Conservation (phyloP, 352 stramenopile genomes). For the Globisporangium polare region DNA sequence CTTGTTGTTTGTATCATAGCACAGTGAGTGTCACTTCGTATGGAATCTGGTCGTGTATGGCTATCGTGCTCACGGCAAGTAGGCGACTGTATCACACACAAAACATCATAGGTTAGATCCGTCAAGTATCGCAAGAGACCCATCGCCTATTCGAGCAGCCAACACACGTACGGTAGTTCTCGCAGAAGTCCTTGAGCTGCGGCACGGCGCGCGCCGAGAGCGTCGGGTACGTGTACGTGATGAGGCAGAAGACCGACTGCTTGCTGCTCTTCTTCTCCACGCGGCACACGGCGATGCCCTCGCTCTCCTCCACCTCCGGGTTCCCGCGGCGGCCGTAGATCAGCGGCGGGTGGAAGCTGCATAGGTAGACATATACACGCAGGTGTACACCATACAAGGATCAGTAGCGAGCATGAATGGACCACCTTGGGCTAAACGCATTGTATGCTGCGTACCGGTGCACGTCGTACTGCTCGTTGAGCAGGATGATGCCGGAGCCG, state of each 20-base stretch:
- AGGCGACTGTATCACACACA: constrained; percentile 6
- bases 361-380: neutral
- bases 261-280: constrained; percentile 40
- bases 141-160: neutral
- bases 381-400: neutral
- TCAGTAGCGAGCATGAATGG: neutral
- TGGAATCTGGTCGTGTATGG: neutral
- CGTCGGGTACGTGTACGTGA: constrained; percentile 81
- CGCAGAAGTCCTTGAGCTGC: constrained; percentile 77
- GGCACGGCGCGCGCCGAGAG: constrained; percentile 70
- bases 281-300: constrained; percentile 68
- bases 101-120: neutral
- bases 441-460: constrained; percentile 38
- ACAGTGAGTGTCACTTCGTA: neutral
- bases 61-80: constrained; percentile 3
- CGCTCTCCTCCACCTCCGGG: constrained; percentile 53
- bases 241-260: constrained; percentile 58
- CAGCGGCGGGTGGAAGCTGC: constrained; percentile 70
- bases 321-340: constrained; percentile 74
- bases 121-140: neutral
- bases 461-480: constrained; percentile 81
- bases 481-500: constrained; percentile 58
- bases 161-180: constrained; percentile 35
- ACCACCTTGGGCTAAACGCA: neutral
- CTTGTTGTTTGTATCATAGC: neutral